phyloP scores from a whole-genome alignment of 768 basidiomycete species.

The Rubroboletus pulcherrimus region DNA sequence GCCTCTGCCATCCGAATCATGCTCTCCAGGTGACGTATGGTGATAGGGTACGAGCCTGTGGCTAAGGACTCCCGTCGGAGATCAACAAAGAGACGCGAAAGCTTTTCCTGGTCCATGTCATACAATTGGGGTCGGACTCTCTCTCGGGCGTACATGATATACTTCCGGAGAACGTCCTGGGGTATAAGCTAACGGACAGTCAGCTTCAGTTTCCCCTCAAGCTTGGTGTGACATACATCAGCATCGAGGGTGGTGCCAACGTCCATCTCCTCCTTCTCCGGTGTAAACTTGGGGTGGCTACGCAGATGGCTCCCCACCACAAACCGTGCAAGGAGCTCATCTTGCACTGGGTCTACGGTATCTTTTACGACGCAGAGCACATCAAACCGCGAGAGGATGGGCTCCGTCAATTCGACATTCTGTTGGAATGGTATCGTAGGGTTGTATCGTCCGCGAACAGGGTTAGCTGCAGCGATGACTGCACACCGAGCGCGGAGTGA shows the following conservation, averaged over 20 bases:
- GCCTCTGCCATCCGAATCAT: constrained; percentile 99
- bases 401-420: constrained; percentile 97
- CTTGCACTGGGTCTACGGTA: constrained; percentile 92
- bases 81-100: constrained; percentile 90
- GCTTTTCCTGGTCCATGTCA: constrained; percentile 94
- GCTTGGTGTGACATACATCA: constrained; percentile 59
- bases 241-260: constrained; percentile 87
- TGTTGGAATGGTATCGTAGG: constrained; percentile 98
- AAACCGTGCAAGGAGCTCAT: constrained; percentile 93
- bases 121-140: constrained; percentile 89
- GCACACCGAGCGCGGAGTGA: constrained; percentile 96
- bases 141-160: constrained; percentile 98
- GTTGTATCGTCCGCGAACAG: constrained; percentile 94
- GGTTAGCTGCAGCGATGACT: constrained; percentile 97
- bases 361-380: constrained; percentile 98
- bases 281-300: constrained; percentile 90
- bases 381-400: constrained; percentile 97
- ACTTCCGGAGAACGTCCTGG: constrained; percentile 93
- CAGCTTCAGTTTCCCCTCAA: constrained; percentile 5
- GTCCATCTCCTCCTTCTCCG: constrained; percentile 85
- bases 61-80: constrained; percentile 93
- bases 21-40: constrained; percentile 95
- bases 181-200: constrained; percentile 73
- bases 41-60: constrained; percentile 98
- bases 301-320: constrained; percentile 97